Base-by-base conservation (phyloP, 108 stramenopile genomes). In the Nitzschia sp. region DNA sequence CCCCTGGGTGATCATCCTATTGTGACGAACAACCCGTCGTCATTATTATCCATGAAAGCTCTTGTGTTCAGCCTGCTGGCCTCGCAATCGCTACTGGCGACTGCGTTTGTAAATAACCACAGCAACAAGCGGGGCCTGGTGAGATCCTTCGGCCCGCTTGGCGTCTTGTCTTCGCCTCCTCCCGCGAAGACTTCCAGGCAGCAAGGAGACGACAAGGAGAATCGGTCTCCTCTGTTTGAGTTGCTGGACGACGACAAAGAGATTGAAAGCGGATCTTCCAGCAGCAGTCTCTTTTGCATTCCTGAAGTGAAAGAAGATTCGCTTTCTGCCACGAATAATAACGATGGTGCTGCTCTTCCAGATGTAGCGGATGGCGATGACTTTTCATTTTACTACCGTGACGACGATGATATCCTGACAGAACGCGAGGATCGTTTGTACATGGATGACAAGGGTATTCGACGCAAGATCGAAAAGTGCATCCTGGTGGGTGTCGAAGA, bases 401-500 rank as follows among this genome's bases (percentile, higher is more conserved):
- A 89, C 54, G 81, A 89, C 46, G 86, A 79, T 45, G 86, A 87
- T 8, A 86, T 86, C 3, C 64, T 89, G 28, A 84, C 85, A 38
- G 93, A 94, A 72, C 79, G 88, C 8, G 93, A 94, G 81, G 88
- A 87, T 68, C 88, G 93, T 65, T 63, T 89, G 8, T 94, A 85
- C 54, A 61, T 83, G 26, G 74, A 82, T 58, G 77, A 64, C 51
- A 75, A 76, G n/a, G 83, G 86, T 24, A 68, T 68, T 4, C 57
- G 62, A 32, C 72, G 77, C 38, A 76, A 81, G 60, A 51, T 84
- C 2, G 90, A 94, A 79, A 63, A 53, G 6, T 94, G 93, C 67
- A 82, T 94, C 55, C 62, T 94, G 47, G 79, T 94, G 8, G 93
- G 93, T 13, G 93, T 94, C 8, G 89, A 94, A 72, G 84, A 91